These are phyloP conservation scores for Mortierella sp. DNA, from an alignment of 371 early-diverging fungal genomes.

Conservation along the genomic window DNA sequence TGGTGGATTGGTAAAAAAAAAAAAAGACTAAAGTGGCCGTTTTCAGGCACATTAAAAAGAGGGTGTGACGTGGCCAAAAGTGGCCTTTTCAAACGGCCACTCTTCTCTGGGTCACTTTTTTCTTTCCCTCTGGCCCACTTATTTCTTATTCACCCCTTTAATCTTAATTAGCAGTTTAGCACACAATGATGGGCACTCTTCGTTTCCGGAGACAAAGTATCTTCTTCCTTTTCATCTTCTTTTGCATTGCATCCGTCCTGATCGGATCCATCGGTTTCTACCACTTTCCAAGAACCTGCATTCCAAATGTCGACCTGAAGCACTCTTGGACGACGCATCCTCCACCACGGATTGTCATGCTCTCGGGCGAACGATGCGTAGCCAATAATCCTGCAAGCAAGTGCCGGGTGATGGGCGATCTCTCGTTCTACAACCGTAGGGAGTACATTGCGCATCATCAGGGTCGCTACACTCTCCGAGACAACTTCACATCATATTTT, in stretches of 20 bases:
- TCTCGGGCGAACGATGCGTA: constrained; percentile 36
- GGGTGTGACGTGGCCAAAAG: no score
- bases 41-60: no score
- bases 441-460: constrained; percentile 39
- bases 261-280: constrained; percentile 12
- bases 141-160: no score
- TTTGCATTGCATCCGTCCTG: background rate
- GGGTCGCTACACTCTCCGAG: constrained; percentile 36
- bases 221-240: background rate
- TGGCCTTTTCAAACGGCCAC: no score
- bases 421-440: constrained; percentile 34
- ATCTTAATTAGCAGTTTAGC: no score
- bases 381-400: constrained; percentile 16
- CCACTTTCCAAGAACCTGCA: constrained; percentile 39
- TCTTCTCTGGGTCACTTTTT: no score
- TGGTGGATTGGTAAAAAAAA: no score
- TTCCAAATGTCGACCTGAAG: constrained; percentile 21
- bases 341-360: constrained; percentile 30
- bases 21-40: no score
- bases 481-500: constrained; percentile 37
- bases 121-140: no score
- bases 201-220: background rate
- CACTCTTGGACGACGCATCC: background rate
- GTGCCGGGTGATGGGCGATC: constrained; percentile 25
- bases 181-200: no score